These are phyloP conservation scores for Podaxis sp. DNA, from an alignment of 768 basidiomycete genomes.

Conservation along the genomic window DNA sequence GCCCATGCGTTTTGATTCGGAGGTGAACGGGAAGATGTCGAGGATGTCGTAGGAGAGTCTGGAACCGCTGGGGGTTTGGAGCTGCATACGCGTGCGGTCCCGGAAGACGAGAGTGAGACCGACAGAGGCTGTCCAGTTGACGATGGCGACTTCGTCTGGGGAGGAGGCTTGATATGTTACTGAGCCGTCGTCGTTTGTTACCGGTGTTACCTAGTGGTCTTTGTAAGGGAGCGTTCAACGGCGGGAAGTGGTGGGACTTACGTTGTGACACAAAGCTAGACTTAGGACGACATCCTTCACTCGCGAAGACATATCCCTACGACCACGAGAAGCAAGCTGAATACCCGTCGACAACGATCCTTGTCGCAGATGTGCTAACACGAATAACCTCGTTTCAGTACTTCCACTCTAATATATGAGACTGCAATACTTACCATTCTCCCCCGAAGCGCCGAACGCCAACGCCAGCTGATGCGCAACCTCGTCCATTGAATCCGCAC, in stretches of 20 bases:
- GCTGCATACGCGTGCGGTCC: constrained; percentile 86
- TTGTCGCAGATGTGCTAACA: constrained; percentile 42
- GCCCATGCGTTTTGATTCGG: constrained; percentile 98
- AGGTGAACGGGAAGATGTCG: constrained; percentile 97
- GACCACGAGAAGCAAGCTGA: constrained; percentile 81
- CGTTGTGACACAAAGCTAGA: constrained; percentile 95
- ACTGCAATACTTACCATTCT: constrained; percentile 41
- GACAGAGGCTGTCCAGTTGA: constrained; percentile 94
- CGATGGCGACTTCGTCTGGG: constrained; percentile 98
- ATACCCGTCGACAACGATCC: constrained; percentile 72
- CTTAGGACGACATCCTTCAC: constrained; percentile 92
- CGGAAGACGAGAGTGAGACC: constrained; percentile 87
- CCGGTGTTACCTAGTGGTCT: constrained; percentile 81
- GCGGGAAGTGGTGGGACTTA: constrained; percentile 33
- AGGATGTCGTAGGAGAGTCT: constrained; percentile 80
- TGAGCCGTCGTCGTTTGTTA: constrained; percentile 89
- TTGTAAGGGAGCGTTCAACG: neutral
- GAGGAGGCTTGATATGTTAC: constrained; percentile 99
- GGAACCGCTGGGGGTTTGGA: constrained; percentile 69
- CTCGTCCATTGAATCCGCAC: constrained; percentile 98
- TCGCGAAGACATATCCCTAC: constrained; percentile 92
- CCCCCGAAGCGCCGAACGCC: constrained; percentile 70
- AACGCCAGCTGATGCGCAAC: constrained; percentile 88
- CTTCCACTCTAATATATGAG: neutral
- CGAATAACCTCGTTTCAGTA: neutral